Evolutionary conservation across 108 stramenopile genomes (phyloP).

Genomic region (Nitzschia sp.): DNA sequence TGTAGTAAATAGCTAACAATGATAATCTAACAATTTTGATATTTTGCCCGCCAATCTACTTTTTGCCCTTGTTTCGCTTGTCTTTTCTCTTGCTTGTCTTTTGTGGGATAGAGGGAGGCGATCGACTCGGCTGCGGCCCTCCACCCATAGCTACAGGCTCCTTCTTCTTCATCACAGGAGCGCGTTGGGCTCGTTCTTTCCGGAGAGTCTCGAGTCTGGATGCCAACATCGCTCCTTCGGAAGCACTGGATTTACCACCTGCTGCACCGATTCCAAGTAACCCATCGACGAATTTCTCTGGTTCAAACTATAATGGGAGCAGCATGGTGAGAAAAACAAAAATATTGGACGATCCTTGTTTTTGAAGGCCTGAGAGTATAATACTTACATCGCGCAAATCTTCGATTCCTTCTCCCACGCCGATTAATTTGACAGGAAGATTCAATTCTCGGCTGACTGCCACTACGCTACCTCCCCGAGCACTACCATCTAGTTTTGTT

Average conservation of each 20-base stretch:
- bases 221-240: constrained; percentile 66
- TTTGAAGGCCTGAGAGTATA: too few relatives aligned
- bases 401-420: constrained; percentile 91
- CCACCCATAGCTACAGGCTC: background rate
- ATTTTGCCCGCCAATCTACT: constrained; percentile 2
- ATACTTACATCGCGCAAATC: constrained; percentile 85
- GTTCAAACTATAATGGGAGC: constrained; percentile 62
- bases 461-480: constrained; percentile 92
- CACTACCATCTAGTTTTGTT: constrained; percentile 94
- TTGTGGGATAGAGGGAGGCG: background rate
- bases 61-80: constrained; percentile 20
- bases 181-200: constrained; percentile 61
- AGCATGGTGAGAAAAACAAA: background rate
- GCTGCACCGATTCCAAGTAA: constrained; percentile 77
- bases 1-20: too few relatives aligned
- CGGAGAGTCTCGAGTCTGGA: constrained; percentile 61
- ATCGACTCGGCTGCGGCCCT: background rate
- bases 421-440: constrained; percentile 95
- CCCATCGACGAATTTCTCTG: constrained; percentile 79
- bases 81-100: constrained; percentile 23
- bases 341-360: too few relatives aligned
- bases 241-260: constrained; percentile 34
- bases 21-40: background rate
- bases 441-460: constrained; percentile 87
- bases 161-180: constrained; percentile 36